phyloP scores from a whole-genome alignment of 495 filamentous ascomycete species.

The Aspergillus panamensis region DNA sequence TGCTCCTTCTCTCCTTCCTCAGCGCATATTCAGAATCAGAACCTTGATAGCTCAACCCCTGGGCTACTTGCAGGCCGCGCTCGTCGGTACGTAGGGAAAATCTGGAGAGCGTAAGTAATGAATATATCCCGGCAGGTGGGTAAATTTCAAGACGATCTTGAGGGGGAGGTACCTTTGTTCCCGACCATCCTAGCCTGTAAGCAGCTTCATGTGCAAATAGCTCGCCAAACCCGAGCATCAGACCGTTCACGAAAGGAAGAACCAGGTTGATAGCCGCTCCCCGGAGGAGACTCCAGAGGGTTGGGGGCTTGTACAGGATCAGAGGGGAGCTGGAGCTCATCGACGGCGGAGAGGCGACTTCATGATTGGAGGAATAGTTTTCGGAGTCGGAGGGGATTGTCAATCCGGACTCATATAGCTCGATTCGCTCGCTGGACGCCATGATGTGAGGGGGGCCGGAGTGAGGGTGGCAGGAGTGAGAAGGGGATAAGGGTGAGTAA shows the following conservation, averaged over 20 bases:
- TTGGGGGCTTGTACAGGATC: constrained; percentile 86
- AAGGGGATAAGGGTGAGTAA: neutral
- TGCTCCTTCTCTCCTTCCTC: constrained; percentile 30
- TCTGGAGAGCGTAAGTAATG: constrained; percentile 33
- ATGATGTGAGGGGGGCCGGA: constrained; percentile 27
- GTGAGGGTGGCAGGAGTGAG: constrained; percentile 5
- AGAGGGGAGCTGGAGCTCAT: constrained; percentile 71
- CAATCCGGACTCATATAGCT: constrained; percentile 73
- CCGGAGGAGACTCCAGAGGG: constrained; percentile 75
- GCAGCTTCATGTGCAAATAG: constrained; percentile 93
- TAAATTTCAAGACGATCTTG: neutral
- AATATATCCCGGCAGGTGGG: neutral
- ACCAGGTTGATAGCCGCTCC: constrained; percentile 93
- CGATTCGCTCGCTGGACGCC: constrained; percentile 48
- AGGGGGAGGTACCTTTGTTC: constrained; percentile 69
- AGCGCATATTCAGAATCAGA: constrained; percentile 48
- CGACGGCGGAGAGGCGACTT: constrained; percentile 55
- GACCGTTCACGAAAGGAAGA: constrained; percentile 91
- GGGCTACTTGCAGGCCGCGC: constrained; percentile 55
- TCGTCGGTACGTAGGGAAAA: constrained; percentile 61
- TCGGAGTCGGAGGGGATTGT: constrained; percentile 90
- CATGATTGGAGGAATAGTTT: constrained; percentile 73
- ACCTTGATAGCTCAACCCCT: constrained; percentile 48
- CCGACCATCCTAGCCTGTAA: constrained; percentile 86
- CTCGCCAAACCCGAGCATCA: constrained; percentile 98